These are phyloP conservation scores for Penicillium taxi DNA, from an alignment of 495 filamentous ascomycete genomes.

Conservation along the genomic window DNA sequence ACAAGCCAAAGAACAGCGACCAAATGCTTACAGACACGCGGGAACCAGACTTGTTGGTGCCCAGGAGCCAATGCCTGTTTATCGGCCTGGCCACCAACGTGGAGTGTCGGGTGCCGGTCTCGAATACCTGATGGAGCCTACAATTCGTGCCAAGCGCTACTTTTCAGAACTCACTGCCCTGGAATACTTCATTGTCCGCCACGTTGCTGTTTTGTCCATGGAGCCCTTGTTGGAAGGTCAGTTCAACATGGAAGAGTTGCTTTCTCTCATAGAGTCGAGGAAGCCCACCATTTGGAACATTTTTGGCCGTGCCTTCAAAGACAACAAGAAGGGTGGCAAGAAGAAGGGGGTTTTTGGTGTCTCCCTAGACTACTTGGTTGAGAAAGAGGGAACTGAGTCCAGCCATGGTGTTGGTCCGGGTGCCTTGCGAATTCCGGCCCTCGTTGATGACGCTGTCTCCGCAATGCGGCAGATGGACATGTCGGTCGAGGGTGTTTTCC, in stretches of 20 bases:
- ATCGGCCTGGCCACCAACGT: constrained; percentile 69
- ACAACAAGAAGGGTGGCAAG: constrained; percentile 67
- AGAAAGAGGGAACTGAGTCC: constrained; percentile 90
- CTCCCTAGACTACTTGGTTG: constrained; percentile 70
- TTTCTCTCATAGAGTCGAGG: constrained; percentile 86
- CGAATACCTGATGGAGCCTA: constrained; percentile 25
- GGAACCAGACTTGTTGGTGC: constrained; percentile 61
- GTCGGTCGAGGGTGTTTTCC: constrained; percentile 96
- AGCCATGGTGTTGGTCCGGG: constrained; percentile 93
- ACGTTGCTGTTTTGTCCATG: constrained; percentile 92
- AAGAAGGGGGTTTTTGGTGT: constrained; percentile 95
- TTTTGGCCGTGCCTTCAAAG: constrained; percentile 92
- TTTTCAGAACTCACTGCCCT: constrained; percentile 94
- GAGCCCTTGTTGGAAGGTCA: constrained; percentile 83
- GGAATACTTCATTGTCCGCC: constrained; percentile 94
- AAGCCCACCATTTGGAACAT: constrained; percentile 96
- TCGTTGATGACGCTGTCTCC: constrained; percentile 85
- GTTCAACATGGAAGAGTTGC: constrained; percentile 90
- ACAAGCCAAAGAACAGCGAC: constrained; percentile 85
- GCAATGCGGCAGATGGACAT: constrained; percentile 99
- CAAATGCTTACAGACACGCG: constrained; percentile 71
- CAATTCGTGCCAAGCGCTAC: constrained; percentile 59
- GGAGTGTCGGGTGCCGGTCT: constrained; percentile 62
- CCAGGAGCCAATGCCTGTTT: constrained; percentile 56
- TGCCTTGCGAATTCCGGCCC: constrained; percentile 73